phyloP scores from a whole-genome alignment of 129 eudicot genomes.

The Cynara cardunculus region DNA sequence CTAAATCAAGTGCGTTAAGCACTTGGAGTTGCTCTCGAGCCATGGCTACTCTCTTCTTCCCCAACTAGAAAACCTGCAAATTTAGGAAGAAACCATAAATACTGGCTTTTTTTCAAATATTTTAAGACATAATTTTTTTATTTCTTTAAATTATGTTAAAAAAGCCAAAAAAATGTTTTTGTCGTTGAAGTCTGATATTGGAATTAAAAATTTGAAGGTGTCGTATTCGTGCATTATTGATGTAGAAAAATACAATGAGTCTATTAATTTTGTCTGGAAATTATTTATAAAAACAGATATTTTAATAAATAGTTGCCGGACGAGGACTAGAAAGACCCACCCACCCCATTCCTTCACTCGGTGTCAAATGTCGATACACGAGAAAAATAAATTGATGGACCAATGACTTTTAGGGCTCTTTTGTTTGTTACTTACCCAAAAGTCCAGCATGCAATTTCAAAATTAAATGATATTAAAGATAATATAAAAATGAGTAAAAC shows the following conservation, averaged over 20 bases:
- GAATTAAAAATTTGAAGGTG: not conserved
- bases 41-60: conserved; percentile 27
- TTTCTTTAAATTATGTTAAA: not conserved
- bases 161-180: not conserved
- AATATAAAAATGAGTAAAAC: not conserved
- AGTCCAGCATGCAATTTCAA: not conserved
- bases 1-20: conserved; percentile 51
- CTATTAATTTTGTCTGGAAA: not conserved
- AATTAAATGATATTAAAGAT: not conserved
- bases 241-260: not conserved
- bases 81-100: not conserved
- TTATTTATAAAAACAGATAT: not conserved
- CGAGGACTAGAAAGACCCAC: not conserved
- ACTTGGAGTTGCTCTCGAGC: conserved; percentile 39
- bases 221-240: not conserved
- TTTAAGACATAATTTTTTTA: too few species aligned
- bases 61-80: conserved; percentile 11
- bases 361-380: too few species aligned
- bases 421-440: not conserved
- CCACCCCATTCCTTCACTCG: not conserved
- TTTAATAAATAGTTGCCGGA: not conserved
- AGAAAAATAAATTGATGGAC: not conserved
- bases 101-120: not conserved
- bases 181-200: not conserved
- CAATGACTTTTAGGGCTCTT: not conserved